Base-by-base conservation (phyloP, 305 asterid genomes). In the Fraxinus albicans region DNA sequence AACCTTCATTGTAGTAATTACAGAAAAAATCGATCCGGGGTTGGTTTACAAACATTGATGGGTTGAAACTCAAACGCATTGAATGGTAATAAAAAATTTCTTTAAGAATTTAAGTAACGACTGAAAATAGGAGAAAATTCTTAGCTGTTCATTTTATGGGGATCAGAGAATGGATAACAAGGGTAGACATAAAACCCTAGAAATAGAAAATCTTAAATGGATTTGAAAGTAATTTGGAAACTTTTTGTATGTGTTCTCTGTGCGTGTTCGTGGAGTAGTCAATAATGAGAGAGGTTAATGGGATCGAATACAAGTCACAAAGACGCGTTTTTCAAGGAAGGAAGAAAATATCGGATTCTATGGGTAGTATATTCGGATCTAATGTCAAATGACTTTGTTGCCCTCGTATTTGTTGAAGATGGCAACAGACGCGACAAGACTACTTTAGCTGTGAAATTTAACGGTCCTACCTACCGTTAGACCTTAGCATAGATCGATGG, bases 1-100 rank as follows among this genome's bases (percentile, higher is more conserved):
- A 82, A 70, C 87, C 69, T 73, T 81, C 91, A 88, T 88, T 80
- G 55, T 9, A 77, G 72, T 77, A 27, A 80, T 27, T 33, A 15
- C 76, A 55, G 47, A 8, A n/a, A 34, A 12, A 2, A 3, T 50
- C 8, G 74, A 23, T 70, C 33, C 8, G 69, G 60, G 53, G 31
- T 81, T 77, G 78, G 83, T 70, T 79, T 85, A 85, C 84, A 70
- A 31, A 70, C 76, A 70, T 31, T 33, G 42, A 33, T 70, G 42
- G 25, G 42, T 17, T 15, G 25, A 72, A 72, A 70, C 23, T 31
- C 21, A 70, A 70, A 15, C 27, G 44, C 76, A 72, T 72, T 72
- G 36, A 72, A 33, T 72, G 44, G 44, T 27, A 70, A 70, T 15
- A 4, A 31, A 31, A 15, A 31, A 1, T 29, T 70, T 23, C n/a